Evolutionary conservation across 1,284 basidiomycete genomes (phyloP), one percentile per base, ranked within the genome.

Genomic region (Ceratobasidium papillatum): DNA sequence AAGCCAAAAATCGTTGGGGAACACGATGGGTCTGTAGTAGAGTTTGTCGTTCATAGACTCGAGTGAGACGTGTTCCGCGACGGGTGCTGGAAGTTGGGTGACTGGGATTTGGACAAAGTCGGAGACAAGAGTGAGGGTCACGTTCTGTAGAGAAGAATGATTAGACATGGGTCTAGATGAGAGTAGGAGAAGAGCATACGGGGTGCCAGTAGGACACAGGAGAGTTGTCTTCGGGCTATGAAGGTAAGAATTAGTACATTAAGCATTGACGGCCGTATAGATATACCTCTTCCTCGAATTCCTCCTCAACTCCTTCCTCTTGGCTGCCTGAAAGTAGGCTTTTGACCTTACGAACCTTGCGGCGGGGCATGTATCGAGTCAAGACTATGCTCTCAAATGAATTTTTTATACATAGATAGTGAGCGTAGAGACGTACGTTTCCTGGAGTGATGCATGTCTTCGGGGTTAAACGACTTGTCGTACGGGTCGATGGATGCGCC

Each of bases 1-100:
- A 77, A 91, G 86, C 95, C 96, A 99, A 83, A 99, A 99, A 81
- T 98, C 95, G 81, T 99, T 99, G 7, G 94, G 89, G 83, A 94
- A 99, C 56, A 98, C 81, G 76, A 96, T 91, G 0, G 97, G 97
- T 79, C 90, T 92, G 85, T 96, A 95, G 78, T 86, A 89, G 8
- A 87, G 88, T 77, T 86, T 86, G 7, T 85, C 86, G 12, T 89
- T 91, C 32, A 87, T 88, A 43, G 85, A 81, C 77, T 93, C 91
- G 43, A 90, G 87, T 66, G 85, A 80, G 27, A 78, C 78, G 93
- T 92, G 87, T 81, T 90, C 87, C 14, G 80, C 78, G 7, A 93
- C 80, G 0, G 90, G 88, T 1, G 91, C 88, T 0, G 93, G 88
- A 5, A 96, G 80, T 74, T 87, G 84, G 3, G 81, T 80, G 75